Conservation (phyloP, 495 filamentous ascomycete species). For the Neurospora sp. region DNA sequence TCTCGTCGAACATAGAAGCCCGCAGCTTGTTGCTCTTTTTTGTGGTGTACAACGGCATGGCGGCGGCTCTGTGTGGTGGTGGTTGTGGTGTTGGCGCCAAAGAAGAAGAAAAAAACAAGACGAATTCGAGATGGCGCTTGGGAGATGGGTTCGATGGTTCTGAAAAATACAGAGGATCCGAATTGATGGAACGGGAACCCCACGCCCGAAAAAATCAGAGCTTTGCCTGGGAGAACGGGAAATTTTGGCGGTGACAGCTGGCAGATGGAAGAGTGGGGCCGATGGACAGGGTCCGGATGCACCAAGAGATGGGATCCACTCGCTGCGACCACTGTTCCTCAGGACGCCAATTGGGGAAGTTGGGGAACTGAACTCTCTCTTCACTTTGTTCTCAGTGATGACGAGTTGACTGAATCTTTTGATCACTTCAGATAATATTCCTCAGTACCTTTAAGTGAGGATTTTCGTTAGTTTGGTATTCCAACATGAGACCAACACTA, state of each 20-base stretch:
- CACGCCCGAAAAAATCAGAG: constrained; percentile 20
- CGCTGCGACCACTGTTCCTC: background rate
- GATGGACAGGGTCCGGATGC: background rate
- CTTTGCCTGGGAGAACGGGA: constrained; percentile 13
- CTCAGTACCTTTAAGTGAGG: no score
- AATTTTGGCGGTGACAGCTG: constrained; percentile 37
- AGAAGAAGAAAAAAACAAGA: background rate
- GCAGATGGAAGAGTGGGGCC: constrained; percentile 24
- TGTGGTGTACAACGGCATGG: constrained; percentile 21
- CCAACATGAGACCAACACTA: background rate
- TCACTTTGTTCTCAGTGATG: background rate
- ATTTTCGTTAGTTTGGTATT: no score
- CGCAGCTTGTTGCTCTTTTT: constrained; percentile 26
- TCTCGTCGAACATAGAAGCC: constrained; percentile 32
- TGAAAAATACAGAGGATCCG: background rate
- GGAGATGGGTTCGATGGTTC: background rate
- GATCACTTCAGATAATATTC: no score
- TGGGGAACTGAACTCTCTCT: background rate
- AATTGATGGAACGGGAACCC: constrained; percentile 4
- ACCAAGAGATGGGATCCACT: background rate
- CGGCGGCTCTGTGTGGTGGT: background rate
- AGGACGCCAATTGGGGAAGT: background rate
- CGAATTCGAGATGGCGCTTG: background rate
- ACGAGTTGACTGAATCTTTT: no score
- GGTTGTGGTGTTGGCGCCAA: background rate